Evolutionary conservation across 352 stramenopile species (phyloP), one percentile per base, ranked within the genome.

Genomic region (Pythium aristosporum): DNA sequence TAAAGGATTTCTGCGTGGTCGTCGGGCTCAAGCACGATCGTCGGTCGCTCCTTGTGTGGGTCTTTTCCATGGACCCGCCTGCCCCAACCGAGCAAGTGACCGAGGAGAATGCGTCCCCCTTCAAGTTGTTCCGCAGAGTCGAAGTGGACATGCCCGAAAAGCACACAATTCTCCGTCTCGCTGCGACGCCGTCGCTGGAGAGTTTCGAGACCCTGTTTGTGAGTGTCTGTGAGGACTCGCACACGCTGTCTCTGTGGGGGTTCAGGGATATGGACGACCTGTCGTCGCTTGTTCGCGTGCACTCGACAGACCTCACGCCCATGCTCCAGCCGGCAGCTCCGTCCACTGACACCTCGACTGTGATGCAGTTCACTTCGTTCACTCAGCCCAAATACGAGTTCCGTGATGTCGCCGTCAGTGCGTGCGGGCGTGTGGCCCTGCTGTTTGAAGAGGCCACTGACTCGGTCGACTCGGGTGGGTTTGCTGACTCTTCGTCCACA

Each of bases 1-100:
- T 51, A 7, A 90, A 85, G 36, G 83, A 92, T 65, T 92, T 76
- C 39, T 88, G 67, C 32, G 77, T 87, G 49, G 63, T 87, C 32
- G 20, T 88, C 69, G 83, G 77, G 16, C 25, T 87, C n/a, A 70
- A 76, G 30, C 65, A 65, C 44, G 66, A 57, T 8, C 71, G 75
- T 15, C 63, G 20, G 41, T 71, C 76, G 23, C 34, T 91, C n/a
- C 60, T 75, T 18, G 48, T 88, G 18, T 91, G 82, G 80, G 66
- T 88, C 3, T 89, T 91, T 53, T 75, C 79, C 8, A 74, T 89
- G 20, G 69, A 76, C 13, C 46, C 59, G n/a, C 41, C 50, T 3
- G 34, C 21, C 4, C 48, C 39, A 2, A 15, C 47, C 15, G 42
- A 54, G 12, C 56, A 46, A 20, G n/a, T 44, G 10, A 58, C 68